phyloP scores from a whole-genome alignment of 1,284 basidiomycete genomes.

The Hemileia vastatrix region DNA sequence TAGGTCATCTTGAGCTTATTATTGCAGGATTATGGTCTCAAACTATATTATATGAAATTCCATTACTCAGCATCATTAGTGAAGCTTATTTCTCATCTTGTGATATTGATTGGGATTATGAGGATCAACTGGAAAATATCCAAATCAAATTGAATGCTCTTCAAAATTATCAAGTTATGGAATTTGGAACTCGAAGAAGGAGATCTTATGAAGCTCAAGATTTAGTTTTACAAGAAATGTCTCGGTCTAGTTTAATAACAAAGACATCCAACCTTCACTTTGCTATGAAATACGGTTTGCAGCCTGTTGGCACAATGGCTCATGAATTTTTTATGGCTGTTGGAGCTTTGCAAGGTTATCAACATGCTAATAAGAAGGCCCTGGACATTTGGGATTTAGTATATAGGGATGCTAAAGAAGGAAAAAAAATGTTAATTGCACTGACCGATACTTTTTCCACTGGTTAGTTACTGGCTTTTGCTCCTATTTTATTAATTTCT shows the following conservation, averaged over 20 bases:
- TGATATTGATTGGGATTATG: conserved; percentile 71
- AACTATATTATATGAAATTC: conserved; percentile 91
- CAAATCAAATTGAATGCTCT: conserved; percentile 61
- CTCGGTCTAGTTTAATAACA: conserved; percentile 50
- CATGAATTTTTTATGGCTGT: conserved; percentile 62
- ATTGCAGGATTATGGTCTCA: conserved; percentile 73
- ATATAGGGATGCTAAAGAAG: conserved; percentile 41
- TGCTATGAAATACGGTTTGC: conserved; percentile 61
- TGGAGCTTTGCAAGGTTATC: conserved; percentile 70
- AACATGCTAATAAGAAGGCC: conserved; percentile 60
- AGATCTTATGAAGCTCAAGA: conserved; percentile 72
- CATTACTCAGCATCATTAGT: conserved; percentile 78
- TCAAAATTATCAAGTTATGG: conserved; percentile 69
- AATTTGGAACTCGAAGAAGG: conserved; percentile 85
- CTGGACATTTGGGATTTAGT: conserved; percentile 81
- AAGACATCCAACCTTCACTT: conserved; percentile 72
- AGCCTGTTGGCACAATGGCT: conserved; percentile 72
- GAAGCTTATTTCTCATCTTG: conserved; percentile 57
- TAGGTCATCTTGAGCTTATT: conserved; percentile 64
- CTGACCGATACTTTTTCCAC: conserved; percentile 89
- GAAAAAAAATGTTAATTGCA: conserved; percentile 54
- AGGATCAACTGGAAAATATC: conserved; percentile 62
- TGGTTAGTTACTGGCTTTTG: conserved; percentile 40
- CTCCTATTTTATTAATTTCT: background rate
- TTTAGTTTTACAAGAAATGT: conserved; percentile 60